These are phyloP conservation scores for Suillus brevipes DNA, from an alignment of 768 basidiomycete species.

Conservation along the genomic window DNA sequence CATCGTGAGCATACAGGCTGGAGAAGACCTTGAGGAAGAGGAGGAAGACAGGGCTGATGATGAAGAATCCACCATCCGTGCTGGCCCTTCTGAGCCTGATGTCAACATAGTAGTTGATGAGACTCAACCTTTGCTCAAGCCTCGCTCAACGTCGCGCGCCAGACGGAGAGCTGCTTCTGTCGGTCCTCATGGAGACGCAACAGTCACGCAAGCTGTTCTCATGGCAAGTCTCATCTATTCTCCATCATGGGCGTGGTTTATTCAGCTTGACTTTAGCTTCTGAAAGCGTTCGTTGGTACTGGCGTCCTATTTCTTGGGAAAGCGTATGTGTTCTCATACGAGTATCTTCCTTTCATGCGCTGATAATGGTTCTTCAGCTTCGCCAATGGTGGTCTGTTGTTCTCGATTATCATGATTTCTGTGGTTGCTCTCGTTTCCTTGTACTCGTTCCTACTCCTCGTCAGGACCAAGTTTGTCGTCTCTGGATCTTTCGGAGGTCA, in stretches of 20 bases:
- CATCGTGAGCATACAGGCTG: conserved; percentile 54
- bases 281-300: conserved; percentile 94
- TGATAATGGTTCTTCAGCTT: conserved; percentile 53
- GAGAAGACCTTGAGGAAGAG: conserved; percentile 88
- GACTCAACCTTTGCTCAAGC: conserved; percentile 55
- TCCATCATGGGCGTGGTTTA: conserved; percentile 5
- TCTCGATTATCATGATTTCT: conserved; percentile 76
- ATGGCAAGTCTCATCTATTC: conserved; percentile 59
- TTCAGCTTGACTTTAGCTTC: conserved; percentile 48
- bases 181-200: conserved; percentile 79
- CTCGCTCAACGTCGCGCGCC: conserved; percentile 49
- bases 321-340: conserved; percentile 55
- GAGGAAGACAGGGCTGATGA: conserved; percentile 69
- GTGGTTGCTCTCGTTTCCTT: conserved; percentile 85
- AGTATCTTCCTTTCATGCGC: conserved; percentile 5
- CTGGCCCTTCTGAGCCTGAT: conserved; percentile 13
- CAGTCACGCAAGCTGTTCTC: conserved; percentile 85
- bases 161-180: conserved; percentile 57
- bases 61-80: conserved; percentile 46
- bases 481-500: conserved; percentile 91
- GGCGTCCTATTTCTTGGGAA: conserved; percentile 95
- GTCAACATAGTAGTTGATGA: conserved; percentile 37
- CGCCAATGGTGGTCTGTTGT: conserved; percentile 92
- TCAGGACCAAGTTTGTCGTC: conserved; percentile 84
- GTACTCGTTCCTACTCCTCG: conserved; percentile 90